Percentiles rank a stretch among this genome's conserved stretches.
Evolutionary conservation across 1,284 basidiomycete genomes (phyloP).

Genomic region (Leccinum fuscescens): DNA sequence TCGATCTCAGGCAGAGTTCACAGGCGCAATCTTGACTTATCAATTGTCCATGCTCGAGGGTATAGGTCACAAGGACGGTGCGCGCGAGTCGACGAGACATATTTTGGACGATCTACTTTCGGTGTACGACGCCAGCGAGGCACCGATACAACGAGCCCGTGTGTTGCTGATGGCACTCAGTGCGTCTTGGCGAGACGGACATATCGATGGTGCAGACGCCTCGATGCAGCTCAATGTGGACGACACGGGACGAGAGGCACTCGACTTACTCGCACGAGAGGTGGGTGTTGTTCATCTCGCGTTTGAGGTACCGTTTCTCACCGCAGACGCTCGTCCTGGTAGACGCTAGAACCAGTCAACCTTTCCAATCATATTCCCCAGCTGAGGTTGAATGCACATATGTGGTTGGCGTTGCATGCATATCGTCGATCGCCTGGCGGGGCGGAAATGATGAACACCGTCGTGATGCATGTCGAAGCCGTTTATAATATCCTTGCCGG

Average conservation of each 20-base stretch:
- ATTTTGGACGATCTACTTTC: slow-evolving; percentile 50
- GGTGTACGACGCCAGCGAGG: slow-evolving; percentile 45
- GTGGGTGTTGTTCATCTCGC: slow-evolving; percentile 33
- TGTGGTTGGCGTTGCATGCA: slow-evolving; percentile 67
- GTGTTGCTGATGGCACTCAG: slow-evolving; percentile 53
- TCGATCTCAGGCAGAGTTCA: slow-evolving; percentile 29
- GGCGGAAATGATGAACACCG: slow-evolving; percentile 37
- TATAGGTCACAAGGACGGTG: slow-evolving; percentile 55
- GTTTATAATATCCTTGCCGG: slow-evolving; percentile 49
- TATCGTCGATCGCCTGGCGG: slow-evolving; percentile 45
- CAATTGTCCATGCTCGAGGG: slow-evolving; percentile 56
- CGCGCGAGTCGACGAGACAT: slow-evolving; percentile 37
- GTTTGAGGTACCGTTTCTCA: neutral
- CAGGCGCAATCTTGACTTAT: slow-evolving; percentile 58
- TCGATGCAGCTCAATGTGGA: slow-evolving; percentile 28
- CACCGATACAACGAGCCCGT: slow-evolving; percentile 56
- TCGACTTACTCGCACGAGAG: slow-evolving; percentile 39
- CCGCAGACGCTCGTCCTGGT: neutral
- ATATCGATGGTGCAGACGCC: slow-evolving; percentile 17
- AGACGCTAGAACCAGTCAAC: slow-evolving; percentile 45
- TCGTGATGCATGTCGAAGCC: slow-evolving; percentile 48
- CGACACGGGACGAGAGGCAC: slow-evolving; percentile 42
- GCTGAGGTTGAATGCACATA: slow-evolving; percentile 48
- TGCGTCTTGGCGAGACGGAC: slow-evolving; percentile 46
- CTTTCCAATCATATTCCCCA: slow-evolving; percentile 43